Percentiles rank a stretch among this genome's conserved stretches.
phyloP scores from a whole-genome alignment of 2,329 filamentous ascomycete species.

The Pseudovirgaria hyperparasitica region DNA sequence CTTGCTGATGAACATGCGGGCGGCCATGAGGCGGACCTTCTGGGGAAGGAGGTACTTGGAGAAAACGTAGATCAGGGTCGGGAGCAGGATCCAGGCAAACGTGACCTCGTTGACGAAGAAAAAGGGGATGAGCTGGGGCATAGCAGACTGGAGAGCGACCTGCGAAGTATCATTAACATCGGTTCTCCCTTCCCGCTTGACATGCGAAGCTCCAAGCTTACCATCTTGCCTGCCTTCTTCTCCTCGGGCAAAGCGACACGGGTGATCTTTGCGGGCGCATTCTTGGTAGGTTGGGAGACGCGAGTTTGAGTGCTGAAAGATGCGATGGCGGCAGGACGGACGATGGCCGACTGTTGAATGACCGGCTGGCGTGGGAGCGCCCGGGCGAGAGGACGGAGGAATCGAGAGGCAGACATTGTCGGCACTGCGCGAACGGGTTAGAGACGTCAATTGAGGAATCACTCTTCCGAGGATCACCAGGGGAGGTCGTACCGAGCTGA shows the following conservation, averaged over 20 bases:
- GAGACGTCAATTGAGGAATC: background rate
- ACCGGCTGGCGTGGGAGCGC: conserved; percentile 24
- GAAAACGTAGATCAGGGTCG: conserved; percentile 30
- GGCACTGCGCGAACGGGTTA: conserved; percentile 17
- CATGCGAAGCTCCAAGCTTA: conserved; percentile 1
- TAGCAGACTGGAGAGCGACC: conserved; percentile 28
- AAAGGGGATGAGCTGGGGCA: conserved; percentile 33
- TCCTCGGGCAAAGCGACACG: conserved; percentile 4
- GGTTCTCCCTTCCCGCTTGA: background rate
- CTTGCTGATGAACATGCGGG: conserved; percentile 32
- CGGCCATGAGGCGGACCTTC: conserved; percentile 26
- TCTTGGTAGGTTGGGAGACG: too few species aligned
- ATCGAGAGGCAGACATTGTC: conserved; percentile 27
- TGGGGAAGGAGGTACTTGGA: conserved; percentile 32
- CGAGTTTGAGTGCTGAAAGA: conserved; percentile 4
- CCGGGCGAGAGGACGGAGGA: conserved; percentile 28
- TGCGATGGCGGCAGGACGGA: conserved; percentile 21
- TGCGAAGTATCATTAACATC: too few species aligned
- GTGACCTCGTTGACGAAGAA: conserved; percentile 34
- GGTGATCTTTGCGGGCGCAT: conserved; percentile 6
- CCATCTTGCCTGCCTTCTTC: conserved; percentile 6
- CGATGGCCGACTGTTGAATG: conserved; percentile 21
- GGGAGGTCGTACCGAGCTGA: background rate
- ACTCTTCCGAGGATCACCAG: background rate
- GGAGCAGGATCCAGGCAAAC: conserved; percentile 27